Conservation (phyloP, 2,329 filamentous ascomycete genomes). For the Aspergillus novoparasiticus region DNA sequence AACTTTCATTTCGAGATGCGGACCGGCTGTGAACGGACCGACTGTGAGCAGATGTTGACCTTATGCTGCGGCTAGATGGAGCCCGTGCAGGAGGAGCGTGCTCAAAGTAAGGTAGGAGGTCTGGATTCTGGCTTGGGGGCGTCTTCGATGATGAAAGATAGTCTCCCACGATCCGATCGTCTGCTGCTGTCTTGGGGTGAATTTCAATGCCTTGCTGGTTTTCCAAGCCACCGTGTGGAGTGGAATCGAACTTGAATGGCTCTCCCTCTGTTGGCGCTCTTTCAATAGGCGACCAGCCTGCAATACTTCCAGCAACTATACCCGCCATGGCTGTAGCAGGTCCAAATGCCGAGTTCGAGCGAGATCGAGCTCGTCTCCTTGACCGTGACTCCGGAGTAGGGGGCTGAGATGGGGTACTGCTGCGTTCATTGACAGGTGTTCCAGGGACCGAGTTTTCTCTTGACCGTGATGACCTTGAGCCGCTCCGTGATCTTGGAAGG, state of each 20-base stretch:
- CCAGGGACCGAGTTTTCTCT: conserved; percentile 52
- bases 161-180: conserved; percentile 48
- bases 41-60: conserved; percentile 41
- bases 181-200: conserved; percentile 48
- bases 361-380: conserved; percentile 54
- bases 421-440: conserved; percentile 57
- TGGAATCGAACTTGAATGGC: conserved; percentile 40
- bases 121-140: conserved; percentile 51
- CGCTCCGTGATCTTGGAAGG: conserved; percentile 47
- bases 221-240: conserved; percentile 42
- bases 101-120: conserved; percentile 47
- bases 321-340: conserved; percentile 67
- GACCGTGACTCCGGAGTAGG: conserved; percentile 58
- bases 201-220: conserved; percentile 49
- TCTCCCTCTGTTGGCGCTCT: conserved; percentile 42
- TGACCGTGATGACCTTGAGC: conserved; percentile 36
- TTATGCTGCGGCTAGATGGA: conserved; percentile 37
- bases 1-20: conserved; percentile 1
- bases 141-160: conserved; percentile 36
- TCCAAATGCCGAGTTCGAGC: conserved; percentile 61
- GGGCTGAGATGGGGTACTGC: conserved; percentile 43
- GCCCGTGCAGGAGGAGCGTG: conserved; percentile 40
- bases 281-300: conserved; percentile 65
- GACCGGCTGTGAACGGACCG: conserved; percentile 38
- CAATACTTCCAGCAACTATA: conserved; percentile 66